Evolutionary conservation across 2,329 filamentous ascomycete species (phyloP).

Genomic region (Hortaea werneckii): DNA sequence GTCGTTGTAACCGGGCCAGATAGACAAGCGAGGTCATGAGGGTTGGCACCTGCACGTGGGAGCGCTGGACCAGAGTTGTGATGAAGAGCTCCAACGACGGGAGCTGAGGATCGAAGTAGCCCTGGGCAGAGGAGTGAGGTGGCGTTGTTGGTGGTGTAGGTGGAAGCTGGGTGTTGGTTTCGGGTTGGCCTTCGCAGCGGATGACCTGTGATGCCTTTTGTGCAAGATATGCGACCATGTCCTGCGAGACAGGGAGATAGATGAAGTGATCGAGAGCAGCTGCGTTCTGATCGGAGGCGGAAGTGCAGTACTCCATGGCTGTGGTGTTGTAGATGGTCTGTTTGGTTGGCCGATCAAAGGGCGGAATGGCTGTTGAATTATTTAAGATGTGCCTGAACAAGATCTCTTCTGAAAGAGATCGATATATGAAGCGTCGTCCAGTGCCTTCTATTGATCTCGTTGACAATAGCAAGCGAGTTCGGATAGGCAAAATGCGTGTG

Average conservation of each 20-base stretch:
- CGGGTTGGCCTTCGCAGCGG: slow-evolving; percentile 52
- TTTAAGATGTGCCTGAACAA: neutral
- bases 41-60: slow-evolving; percentile 93
- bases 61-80: slow-evolving; percentile 76
- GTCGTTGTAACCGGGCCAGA: slow-evolving; percentile 70
- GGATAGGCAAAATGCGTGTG: slow-evolving; percentile 5
- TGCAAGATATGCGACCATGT: slow-evolving; percentile 72
- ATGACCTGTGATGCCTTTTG: slow-evolving; percentile 68
- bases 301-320: slow-evolving; percentile 35
- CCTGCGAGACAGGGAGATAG: slow-evolving; percentile 60
- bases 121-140: slow-evolving; percentile 37
- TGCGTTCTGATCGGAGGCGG: slow-evolving; percentile 48
- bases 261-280: slow-evolving; percentile 71
- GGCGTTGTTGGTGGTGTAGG: slow-evolving; percentile 52
- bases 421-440: slow-evolving; percentile 6
- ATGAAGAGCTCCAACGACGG: slow-evolving; percentile 88
- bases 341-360: slow-evolving; percentile 1
- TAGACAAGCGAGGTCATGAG: slow-evolving; percentile 96
- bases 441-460: slow-evolving; percentile 16
- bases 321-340: slow-evolving; percentile 10
- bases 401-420: slow-evolving; percentile 3
- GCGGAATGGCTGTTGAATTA: neutral
- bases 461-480: slow-evolving; percentile 18
- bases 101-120: slow-evolving; percentile 45
- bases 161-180: slow-evolving; percentile 39